These are phyloP conservation scores for Massarina eburnea DNA, from an alignment of 2,329 filamentous ascomycete species.

Conservation along the genomic window DNA sequence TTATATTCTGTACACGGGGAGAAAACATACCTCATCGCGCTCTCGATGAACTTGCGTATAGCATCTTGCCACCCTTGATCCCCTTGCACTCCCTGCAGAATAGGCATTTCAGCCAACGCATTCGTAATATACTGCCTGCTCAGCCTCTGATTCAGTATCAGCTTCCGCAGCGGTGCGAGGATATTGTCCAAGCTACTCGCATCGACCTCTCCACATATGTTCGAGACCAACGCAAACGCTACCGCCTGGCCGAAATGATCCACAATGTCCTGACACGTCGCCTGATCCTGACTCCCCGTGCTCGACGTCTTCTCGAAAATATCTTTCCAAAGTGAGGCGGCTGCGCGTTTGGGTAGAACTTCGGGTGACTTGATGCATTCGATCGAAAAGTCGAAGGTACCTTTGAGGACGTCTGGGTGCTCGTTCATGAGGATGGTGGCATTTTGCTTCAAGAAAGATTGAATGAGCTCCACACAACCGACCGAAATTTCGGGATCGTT, in stretches of 20 bases:
- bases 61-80: constrained; percentile 30
- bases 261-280: constrained; percentile 38
- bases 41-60: constrained; percentile 39
- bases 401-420: constrained; percentile 60
- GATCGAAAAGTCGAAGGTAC: constrained; percentile 71
- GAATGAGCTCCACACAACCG: constrained; percentile 71
- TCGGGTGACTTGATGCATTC: constrained; percentile 71
- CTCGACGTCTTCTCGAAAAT: constrained; percentile 37
- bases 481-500: constrained; percentile 73
- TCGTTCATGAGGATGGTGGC: constrained; percentile 64
- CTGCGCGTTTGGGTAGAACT: constrained; percentile 72
- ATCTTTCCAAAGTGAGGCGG: constrained; percentile 70
- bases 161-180: constrained; percentile 32
- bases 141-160: constrained; percentile 35
- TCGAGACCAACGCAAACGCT: constrained; percentile 33
- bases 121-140: constrained; percentile 33
- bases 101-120: constrained; percentile 31
- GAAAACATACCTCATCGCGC: constrained; percentile 30
- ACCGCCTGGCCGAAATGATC: constrained; percentile 36
- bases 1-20: neutral
- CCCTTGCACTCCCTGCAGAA: constrained; percentile 31
- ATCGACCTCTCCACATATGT: constrained; percentile 41
- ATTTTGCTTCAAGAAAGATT: constrained; percentile 63
- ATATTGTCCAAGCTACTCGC: constrained; percentile 38
- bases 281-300: constrained; percentile 28